Percentiles rank a stretch among this genome's conserved stretches.
Evolutionary conservation across 202 grass and related monocot genomes (phyloP).

Genomic region (Brachypodium distachyon): DNA sequence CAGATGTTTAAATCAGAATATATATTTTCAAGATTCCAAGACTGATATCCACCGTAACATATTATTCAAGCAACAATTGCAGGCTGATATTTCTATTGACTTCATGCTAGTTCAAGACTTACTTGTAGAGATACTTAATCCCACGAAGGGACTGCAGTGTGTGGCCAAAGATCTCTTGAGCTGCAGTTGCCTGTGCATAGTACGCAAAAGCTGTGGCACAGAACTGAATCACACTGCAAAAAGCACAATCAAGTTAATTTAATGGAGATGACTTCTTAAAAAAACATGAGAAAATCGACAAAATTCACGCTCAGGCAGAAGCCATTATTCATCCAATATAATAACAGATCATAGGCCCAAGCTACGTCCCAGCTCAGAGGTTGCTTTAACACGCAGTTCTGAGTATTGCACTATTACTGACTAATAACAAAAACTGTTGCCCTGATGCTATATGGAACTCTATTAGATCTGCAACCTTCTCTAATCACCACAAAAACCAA

Average conservation of each 20-base stretch:
- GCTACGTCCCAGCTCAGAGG: not conserved
- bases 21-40: not conserved
- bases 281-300: not conserved
- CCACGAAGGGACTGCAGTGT: slow-evolving; percentile 90
- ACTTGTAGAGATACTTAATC: slow-evolving; percentile 99
- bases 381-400: not conserved
- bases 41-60: not conserved
- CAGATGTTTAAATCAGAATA: slow-evolving; percentile 12
- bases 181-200: slow-evolving; percentile 94
- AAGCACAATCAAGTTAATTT: not conserved
- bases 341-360: not conserved
- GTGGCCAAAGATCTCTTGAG: slow-evolving; percentile 96
- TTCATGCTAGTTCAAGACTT: slow-evolving; percentile 28
- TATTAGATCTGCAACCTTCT: not conserved
- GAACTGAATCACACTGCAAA: slow-evolving; percentile 96
- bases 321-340: slow-evolving; percentile 6
- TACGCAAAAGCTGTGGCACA: slow-evolving; percentile 93
- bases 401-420: not conserved
- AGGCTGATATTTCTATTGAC: not conserved
- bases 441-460: not conserved
- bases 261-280: not conserved
- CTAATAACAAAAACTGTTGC: not conserved
- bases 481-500: not conserved
- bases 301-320: not conserved
- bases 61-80: not conserved